phyloP scores from a whole-genome alignment of 768 basidiomycete genomes.

The Xerocomellus amylosporus region DNA sequence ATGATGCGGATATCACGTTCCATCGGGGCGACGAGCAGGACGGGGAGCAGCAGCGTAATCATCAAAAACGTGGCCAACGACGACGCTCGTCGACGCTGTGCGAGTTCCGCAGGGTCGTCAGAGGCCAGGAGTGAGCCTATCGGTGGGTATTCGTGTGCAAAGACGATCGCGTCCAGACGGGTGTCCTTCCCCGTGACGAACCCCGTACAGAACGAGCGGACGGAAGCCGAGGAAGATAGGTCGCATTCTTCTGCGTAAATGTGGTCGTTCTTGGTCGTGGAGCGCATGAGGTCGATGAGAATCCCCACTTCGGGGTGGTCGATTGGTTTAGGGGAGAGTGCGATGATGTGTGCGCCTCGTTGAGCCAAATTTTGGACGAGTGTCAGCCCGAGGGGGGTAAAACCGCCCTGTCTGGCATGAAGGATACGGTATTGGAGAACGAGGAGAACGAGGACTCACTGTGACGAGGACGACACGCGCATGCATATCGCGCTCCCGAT shows the following conservation, averaged over 20 bases:
- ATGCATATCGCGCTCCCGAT: slow-evolving; percentile 72
- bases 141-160: slow-evolving; percentile 72
- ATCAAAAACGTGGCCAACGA: slow-evolving; percentile 77
- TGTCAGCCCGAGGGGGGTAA: slow-evolving; percentile 70
- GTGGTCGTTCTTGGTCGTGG: slow-evolving; percentile 67
- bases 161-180: slow-evolving; percentile 74
- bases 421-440: background rate
- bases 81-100: slow-evolving; percentile 41
- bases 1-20: slow-evolving; percentile 91
- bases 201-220: slow-evolving; percentile 64
- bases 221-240: slow-evolving; percentile 58
- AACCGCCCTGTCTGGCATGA: slow-evolving; percentile 54
- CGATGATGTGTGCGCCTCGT: slow-evolving; percentile 78
- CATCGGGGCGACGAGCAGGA: slow-evolving; percentile 75
- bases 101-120: slow-evolving; percentile 32
- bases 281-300: slow-evolving; percentile 64
- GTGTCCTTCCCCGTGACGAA: slow-evolving; percentile 66
- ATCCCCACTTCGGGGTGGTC: slow-evolving; percentile 48
- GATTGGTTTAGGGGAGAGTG: slow-evolving; percentile 60
- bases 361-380: slow-evolving; percentile 63
- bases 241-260: slow-evolving; percentile 82
- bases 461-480: slow-evolving; percentile 69
- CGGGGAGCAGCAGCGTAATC: slow-evolving; percentile 74
- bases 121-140: slow-evolving; percentile 48
- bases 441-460: slow-evolving; percentile 37